phyloP scores from a whole-genome alignment of 2,329 filamentous ascomycete species.

The Cladophialophora immunda region DNA sequence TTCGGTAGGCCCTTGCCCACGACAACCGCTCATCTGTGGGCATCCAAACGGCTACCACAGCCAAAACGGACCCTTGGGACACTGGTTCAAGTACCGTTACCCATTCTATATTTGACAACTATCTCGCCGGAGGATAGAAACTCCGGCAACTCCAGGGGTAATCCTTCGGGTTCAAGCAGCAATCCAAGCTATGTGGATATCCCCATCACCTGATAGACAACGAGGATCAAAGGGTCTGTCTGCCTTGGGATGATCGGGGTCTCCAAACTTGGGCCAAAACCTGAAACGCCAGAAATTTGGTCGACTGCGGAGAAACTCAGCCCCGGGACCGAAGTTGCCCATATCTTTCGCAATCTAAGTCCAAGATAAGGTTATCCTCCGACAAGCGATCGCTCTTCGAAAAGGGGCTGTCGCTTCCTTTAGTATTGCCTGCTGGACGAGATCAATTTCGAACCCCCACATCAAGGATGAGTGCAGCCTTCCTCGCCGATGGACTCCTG shows the following conservation, averaged over 20 bases:
- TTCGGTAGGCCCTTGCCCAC: neutral
- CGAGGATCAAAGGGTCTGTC: neutral
- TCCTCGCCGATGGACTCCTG: neutral
- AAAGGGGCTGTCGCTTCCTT: conserved; percentile 1
- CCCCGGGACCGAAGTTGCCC: neutral
- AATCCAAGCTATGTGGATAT: neutral
- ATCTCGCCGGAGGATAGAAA: neutral
- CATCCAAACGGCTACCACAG: neutral
- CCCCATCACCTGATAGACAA: neutral
- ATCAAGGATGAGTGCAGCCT: conserved; percentile 14
- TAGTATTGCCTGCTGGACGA: neutral
- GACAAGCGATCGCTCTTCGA: neutral
- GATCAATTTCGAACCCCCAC: conserved; percentile 7
- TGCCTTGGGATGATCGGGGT: conserved; percentile 2
- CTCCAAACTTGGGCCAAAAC: neutral
- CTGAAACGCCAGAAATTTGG: conserved; percentile 8
- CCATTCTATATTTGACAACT: neutral
- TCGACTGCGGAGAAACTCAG: conserved; percentile 6
- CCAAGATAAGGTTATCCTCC: conserved; percentile 14
- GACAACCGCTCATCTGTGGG: neutral
- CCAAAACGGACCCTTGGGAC: conserved; percentile 8
- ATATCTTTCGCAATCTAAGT: conserved; percentile 7
- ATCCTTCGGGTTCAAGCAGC: neutral
- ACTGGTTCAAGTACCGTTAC: neutral
- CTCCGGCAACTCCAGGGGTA: conserved; percentile 5